Evolutionary conservation across 176 grass and related monocot genomes (phyloP).

Genomic region (Phoenix roebelenii): DNA sequence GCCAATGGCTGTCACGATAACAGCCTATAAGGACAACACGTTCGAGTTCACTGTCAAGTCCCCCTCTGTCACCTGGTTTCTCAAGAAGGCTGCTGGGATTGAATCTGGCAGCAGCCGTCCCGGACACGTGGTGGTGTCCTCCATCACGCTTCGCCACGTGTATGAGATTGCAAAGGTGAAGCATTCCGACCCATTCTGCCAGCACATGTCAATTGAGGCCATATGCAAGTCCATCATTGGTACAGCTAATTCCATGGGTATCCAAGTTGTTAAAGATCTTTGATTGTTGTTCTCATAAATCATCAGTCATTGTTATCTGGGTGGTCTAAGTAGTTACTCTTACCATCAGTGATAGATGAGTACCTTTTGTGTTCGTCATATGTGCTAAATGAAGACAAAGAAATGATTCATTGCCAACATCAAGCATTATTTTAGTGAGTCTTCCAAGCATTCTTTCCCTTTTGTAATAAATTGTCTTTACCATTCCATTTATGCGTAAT

Average conservation of each 20-base stretch:
- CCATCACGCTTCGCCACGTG: constrained; percentile 54
- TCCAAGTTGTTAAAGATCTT: constrained; percentile 78
- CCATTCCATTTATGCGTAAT: too few relatives aligned
- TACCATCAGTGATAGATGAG: too few relatives aligned
- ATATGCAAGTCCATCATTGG: constrained; percentile 83
- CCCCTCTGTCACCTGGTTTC: constrained; percentile 70
- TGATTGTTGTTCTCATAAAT: constrained; percentile 16
- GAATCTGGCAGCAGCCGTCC: constrained; percentile 52
- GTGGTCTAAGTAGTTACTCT: too few relatives aligned
- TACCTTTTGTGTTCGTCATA: too few relatives aligned
- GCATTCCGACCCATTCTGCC: constrained; percentile 53
- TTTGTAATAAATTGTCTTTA: too few relatives aligned
- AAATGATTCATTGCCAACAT: too few relatives aligned
- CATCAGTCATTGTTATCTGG: too few relatives aligned
- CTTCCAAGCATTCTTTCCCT: too few relatives aligned
- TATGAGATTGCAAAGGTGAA: constrained; percentile 90
- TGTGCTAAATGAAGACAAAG: too few relatives aligned
- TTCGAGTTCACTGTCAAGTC: constrained; percentile 86
- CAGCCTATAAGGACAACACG: constrained; percentile 81
- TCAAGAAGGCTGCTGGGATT: constrained; percentile 69
- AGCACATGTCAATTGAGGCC: constrained; percentile 71
- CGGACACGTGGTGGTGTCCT: constrained; percentile 42
- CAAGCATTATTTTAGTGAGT: too few relatives aligned
- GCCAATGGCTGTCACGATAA: constrained; percentile 75
- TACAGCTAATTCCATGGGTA: constrained; percentile 80